Percentiles rank a stretch among this genome's conserved stretches.
Evolutionary conservation across 805 yeast species (phyloP).

Genomic region (Zygotorulaspora florentina): DNA sequence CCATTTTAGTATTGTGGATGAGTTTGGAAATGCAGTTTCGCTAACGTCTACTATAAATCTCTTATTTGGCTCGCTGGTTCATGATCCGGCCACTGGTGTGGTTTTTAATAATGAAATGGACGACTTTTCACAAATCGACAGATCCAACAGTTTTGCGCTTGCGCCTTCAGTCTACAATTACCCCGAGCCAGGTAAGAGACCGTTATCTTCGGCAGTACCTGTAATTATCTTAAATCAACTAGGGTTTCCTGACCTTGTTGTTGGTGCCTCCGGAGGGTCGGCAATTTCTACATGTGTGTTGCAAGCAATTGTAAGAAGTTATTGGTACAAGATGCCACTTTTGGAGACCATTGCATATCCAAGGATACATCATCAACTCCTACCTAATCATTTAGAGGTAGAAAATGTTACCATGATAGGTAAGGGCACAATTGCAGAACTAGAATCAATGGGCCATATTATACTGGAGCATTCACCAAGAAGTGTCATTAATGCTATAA

Average conservation of each 20-base stretch:
- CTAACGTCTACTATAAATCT: constrained; percentile 87
- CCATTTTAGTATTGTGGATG: constrained; percentile 77
- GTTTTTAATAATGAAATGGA: constrained; percentile 91
- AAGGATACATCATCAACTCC: constrained; percentile 81
- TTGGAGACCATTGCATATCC: constrained; percentile 74
- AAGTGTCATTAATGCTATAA: constrained; percentile 57
- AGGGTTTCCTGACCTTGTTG: constrained; percentile 55
- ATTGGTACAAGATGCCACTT: constrained; percentile 54
- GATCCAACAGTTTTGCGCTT: constrained; percentile 71
- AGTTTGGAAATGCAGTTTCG: constrained; percentile 69
- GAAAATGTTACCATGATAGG: constrained; percentile 50
- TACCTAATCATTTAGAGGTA: constrained; percentile 63
- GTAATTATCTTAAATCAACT: constrained; percentile 52
- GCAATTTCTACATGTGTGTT: constrained; percentile 78
- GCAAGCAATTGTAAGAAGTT: constrained; percentile 68
- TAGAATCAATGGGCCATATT: constrained; percentile 48
- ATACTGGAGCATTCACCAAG: constrained; percentile 42
- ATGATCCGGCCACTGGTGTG: constrained; percentile 78
- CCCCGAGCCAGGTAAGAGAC: constrained; percentile 71
- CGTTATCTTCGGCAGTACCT: constrained; percentile 81
- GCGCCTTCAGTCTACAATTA: constrained; percentile 79
- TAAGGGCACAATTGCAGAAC: constrained; percentile 35
- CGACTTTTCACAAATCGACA: constrained; percentile 74
- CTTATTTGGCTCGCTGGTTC: constrained; percentile 75
- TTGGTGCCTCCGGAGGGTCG: constrained; percentile 96